Conservation (phyloP, 208 protist species). For the Endotrypanum monterogeii region DNA sequence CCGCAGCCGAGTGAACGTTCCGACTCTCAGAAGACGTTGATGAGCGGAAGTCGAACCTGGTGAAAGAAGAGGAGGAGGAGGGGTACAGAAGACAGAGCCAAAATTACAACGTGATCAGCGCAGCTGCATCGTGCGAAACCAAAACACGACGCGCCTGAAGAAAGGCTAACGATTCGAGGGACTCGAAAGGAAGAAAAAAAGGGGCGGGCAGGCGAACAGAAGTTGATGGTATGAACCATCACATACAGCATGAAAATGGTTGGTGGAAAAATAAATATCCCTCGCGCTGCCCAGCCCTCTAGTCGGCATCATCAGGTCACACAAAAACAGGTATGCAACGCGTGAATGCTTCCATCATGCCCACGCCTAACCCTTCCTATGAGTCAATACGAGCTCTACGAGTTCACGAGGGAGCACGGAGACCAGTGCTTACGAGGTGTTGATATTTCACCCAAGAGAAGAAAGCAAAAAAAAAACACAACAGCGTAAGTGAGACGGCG, state of each 20-base stretch:
- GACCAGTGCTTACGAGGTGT: neutral
- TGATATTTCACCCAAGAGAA: neutral
- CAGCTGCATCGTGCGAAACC: neutral
- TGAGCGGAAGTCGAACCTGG: neutral
- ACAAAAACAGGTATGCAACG: too few species aligned
- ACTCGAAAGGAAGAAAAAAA: neutral
- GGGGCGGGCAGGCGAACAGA: neutral
- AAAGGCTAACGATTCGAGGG: neutral
- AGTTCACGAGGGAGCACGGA: neutral
- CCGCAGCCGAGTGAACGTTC: neutral
- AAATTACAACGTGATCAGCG: neutral
- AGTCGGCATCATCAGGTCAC: too few species aligned
- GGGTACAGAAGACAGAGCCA: neutral
- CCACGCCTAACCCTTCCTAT: too few species aligned
- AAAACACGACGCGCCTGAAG: neutral
- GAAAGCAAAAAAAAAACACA: neutral
- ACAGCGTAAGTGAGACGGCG: neutral
- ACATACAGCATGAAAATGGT: neutral
- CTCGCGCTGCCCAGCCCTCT: too few species aligned
- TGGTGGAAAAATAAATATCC: neutral
- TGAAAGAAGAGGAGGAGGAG: slow-evolving; percentile 1
- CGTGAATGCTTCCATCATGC: too few species aligned
- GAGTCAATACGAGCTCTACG: too few species aligned
- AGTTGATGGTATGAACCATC: neutral
- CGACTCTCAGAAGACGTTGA: neutral